phyloP scores from a whole-genome alignment of 768 basidiomycete species.

The Boletus tylopilopsis region DNA sequence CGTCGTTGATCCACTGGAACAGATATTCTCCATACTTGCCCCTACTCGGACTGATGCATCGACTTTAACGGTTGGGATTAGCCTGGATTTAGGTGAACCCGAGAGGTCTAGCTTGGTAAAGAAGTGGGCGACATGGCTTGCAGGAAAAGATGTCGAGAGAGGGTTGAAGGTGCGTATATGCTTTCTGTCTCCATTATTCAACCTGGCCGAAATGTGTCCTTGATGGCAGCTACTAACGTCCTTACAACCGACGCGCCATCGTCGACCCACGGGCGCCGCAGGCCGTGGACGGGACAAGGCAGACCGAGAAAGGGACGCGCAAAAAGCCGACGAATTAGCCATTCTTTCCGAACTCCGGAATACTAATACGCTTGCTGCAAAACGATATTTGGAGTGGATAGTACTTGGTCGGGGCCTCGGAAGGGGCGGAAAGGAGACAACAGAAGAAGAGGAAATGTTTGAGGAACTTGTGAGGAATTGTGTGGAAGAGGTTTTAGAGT shows the following conservation, averaged over 20 bases:
- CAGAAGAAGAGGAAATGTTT: constrained; percentile 44
- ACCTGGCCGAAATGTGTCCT: neutral
- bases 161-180: constrained; percentile 58
- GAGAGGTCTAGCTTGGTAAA: constrained; percentile 59
- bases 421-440: constrained; percentile 22
- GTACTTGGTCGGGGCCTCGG: constrained; percentile 57
- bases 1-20: constrained; percentile 24
- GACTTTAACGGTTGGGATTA: neutral
- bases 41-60: constrained; percentile 9
- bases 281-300: constrained; percentile 23
- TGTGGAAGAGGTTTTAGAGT: constrained; percentile 48
- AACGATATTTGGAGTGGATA: constrained; percentile 76
- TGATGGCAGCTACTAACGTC: constrained; percentile 25
- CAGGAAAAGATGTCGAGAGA: constrained; percentile 60
- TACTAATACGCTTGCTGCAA: constrained; percentile 43
- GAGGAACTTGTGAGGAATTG: constrained; percentile 57
- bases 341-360: constrained; percentile 29
- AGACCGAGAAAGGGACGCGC: constrained; percentile 21
- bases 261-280: constrained; percentile 15
- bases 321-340: constrained; percentile 21
- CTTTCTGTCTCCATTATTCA: neutral
- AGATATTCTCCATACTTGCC: constrained; percentile 27
- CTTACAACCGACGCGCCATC: constrained; percentile 15
- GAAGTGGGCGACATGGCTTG: constrained; percentile 80
- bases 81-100: constrained; percentile 14